Percentiles rank a stretch among this genome's conserved stretches.
Conservation (phyloP, 2,329 filamentous ascomycete species). For the Phyllosticta citrichinensis region DNA sequence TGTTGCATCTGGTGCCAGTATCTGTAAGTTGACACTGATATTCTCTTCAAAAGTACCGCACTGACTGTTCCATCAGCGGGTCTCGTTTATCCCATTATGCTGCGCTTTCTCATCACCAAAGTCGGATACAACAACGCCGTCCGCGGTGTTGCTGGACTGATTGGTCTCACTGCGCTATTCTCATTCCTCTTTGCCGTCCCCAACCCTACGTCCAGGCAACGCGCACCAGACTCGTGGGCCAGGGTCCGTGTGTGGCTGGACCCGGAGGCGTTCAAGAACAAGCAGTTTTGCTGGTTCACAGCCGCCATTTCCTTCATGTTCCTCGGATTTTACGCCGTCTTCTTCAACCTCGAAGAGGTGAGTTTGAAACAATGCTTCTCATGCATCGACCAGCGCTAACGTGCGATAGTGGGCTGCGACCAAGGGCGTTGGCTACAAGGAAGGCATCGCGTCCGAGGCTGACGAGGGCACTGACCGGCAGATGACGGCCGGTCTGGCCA, state of each 20-base stretch:
- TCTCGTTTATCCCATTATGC: constrained; percentile 39
- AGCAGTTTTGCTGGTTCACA: constrained; percentile 35
- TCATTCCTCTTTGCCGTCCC: constrained; percentile 35
- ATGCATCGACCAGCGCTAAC: background rate
- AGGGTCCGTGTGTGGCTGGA: constrained; percentile 34
- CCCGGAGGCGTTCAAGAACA: constrained; percentile 33
- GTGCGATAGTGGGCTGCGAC: constrained; percentile 34
- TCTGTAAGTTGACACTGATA: constrained; percentile 19
- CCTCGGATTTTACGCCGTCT: constrained; percentile 42
- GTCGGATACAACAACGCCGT: constrained; percentile 38
- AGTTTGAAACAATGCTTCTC: constrained; percentile 7
- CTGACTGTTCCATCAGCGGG: constrained; percentile 21
- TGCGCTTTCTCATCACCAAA: constrained; percentile 31
- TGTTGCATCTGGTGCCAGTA: constrained; percentile 41
- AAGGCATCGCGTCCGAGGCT: constrained; percentile 13
- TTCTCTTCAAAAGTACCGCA: background rate
- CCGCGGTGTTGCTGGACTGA: constrained; percentile 32
- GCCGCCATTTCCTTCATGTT: constrained; percentile 38
- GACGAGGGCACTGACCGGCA: constrained; percentile 10
- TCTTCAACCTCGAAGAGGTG: constrained; percentile 44
- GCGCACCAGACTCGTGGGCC: constrained; percentile 30
- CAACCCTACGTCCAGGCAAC: constrained; percentile 31
- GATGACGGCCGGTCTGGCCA: constrained; percentile 27
- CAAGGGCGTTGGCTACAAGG: constrained; percentile 31
- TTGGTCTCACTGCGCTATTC: constrained; percentile 29